Base-by-base conservation (phyloP, 108 stramenopile species). In the Cylindrotheca fusiformis region DNA sequence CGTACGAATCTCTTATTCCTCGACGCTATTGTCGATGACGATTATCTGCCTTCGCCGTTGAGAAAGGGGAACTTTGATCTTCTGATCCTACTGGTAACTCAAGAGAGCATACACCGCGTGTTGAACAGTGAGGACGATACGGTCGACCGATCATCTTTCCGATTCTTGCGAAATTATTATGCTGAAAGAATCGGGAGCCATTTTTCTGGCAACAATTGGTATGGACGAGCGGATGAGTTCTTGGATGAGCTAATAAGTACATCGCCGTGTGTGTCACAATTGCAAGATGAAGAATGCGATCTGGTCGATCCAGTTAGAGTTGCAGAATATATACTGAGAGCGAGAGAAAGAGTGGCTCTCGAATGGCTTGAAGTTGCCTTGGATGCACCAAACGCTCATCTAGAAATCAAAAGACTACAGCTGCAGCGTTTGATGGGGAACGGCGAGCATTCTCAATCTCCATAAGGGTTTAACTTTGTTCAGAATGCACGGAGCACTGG, bases 11-110 rank as follows among this genome's bases (percentile, higher is more conserved):
- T 74, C 22, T 30, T 72, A 10, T 75, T 80, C 54, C 45, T 80
- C 17, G 70, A 75, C 32, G 20, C 51, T 14, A 54, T 47, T 55
- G 46, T 61, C 12, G 62, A 68, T 45, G 24, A 30, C 14, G 69
- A 70, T 14, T 60, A 54, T 48, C 22, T 29, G 0, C 76, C 86
- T 0, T 83, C 82, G 36, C 83, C 85, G n/a, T 64, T 84, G 22
- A 80, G 90, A 2, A 84, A 86, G 51, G 83, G 86, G 12, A 91
- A 84, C 60, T 91, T 91, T 55, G 90, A 91, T 68, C 56, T 91
- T 41, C 49, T 91, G n/a, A 62, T 74, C 31, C 60, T 77, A 33
- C 55, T 88, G 45, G 62, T 75, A 20, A 84, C 84, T 8, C 82
- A 86, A 58, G 76, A 78, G 56, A 67, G 77, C 55, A 69, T 91